Conservation (phyloP, 2,329 filamentous ascomycete genomes). For the Neoarthrinium moseri region DNA sequence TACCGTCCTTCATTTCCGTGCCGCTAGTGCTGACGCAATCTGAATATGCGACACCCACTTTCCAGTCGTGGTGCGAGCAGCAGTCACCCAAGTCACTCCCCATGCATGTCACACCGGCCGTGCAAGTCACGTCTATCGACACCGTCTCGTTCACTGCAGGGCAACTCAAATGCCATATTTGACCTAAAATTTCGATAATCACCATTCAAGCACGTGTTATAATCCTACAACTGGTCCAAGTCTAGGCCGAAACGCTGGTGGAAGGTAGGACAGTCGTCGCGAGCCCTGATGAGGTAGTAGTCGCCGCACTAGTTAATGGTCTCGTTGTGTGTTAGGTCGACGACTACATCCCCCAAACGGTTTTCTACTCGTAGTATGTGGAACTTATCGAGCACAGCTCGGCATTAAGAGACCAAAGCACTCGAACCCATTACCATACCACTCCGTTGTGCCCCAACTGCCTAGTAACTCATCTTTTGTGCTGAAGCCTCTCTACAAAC, state of each 20-base stretch:
- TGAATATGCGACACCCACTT: slow-evolving; percentile 15
- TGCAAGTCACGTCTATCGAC: neutral
- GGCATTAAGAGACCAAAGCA: no score
- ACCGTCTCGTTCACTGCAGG: neutral
- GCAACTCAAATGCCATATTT: slow-evolving; percentile 1
- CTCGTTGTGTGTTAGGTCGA: slow-evolving; percentile 14
- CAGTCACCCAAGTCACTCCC: neutral
- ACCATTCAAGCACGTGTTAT: slow-evolving; percentile 11
- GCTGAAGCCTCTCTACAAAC: no score
- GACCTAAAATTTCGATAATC: neutral
- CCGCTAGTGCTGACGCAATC: slow-evolving; percentile 14
- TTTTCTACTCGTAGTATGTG: no score
- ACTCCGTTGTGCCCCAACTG: no score
- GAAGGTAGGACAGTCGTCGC: slow-evolving; percentile 12
- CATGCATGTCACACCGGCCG: neutral
- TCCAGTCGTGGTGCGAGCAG: slow-evolving; percentile 10
- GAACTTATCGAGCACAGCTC: no score
- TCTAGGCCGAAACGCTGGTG: slow-evolving; percentile 6
- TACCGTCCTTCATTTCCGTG: slow-evolving; percentile 20
- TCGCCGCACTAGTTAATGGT: slow-evolving; percentile 15
- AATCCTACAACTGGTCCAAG: slow-evolving; percentile 11
- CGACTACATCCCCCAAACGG: no score
- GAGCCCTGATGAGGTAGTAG: slow-evolving; percentile 16
- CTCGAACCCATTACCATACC: no score
- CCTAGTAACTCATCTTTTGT: no score